Evolutionary conservation across 805 yeast genomes (phyloP).

Genomic region (Ascoidea tarda): DNA sequence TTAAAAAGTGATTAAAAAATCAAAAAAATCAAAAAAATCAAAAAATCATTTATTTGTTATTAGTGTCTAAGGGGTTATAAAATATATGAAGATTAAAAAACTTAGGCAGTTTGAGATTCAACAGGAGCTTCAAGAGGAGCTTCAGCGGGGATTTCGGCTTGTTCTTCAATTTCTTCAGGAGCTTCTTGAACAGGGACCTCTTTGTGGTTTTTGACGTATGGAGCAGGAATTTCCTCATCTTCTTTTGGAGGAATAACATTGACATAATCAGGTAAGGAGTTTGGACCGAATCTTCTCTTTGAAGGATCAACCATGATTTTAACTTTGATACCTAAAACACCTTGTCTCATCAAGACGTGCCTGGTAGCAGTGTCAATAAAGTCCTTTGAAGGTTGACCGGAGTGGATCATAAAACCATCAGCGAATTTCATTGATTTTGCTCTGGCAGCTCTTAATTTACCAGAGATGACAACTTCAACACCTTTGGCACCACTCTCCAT

Average conservation of each 20-base stretch:
- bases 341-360: slow-evolving; percentile 99
- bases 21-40: no score
- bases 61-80: neutral
- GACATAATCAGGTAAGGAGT: slow-evolving; percentile 90
- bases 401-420: slow-evolving; percentile 99
- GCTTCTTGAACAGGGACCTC: slow-evolving; percentile 23
- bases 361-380: slow-evolving; percentile 98
- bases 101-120: slow-evolving; percentile 5
- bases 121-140: slow-evolving; percentile 20
- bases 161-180: slow-evolving; percentile 21
- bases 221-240: slow-evolving; percentile 68
- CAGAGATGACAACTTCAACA: slow-evolving; percentile 99
- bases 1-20: no score
- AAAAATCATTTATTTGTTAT: no score
- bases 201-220: slow-evolving; percentile 67
- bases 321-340: slow-evolving; percentile 99
- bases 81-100: no score
- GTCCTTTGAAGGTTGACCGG: slow-evolving; percentile 99
- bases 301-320: slow-evolving; percentile 99
- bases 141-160: slow-evolving; percentile 22
- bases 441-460: slow-evolving; percentile 99
- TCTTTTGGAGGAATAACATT: slow-evolving; percentile 90
- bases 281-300: slow-evolving; percentile 72
- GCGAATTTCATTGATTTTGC: slow-evolving; percentile 99
- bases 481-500: slow-evolving; percentile 99